Percentiles rank a stretch among this genome's conserved stretches.
phyloP scores from a whole-genome alignment of 2,329 filamentous ascomycete genomes.

The Diaporthe ilicicola region DNA sequence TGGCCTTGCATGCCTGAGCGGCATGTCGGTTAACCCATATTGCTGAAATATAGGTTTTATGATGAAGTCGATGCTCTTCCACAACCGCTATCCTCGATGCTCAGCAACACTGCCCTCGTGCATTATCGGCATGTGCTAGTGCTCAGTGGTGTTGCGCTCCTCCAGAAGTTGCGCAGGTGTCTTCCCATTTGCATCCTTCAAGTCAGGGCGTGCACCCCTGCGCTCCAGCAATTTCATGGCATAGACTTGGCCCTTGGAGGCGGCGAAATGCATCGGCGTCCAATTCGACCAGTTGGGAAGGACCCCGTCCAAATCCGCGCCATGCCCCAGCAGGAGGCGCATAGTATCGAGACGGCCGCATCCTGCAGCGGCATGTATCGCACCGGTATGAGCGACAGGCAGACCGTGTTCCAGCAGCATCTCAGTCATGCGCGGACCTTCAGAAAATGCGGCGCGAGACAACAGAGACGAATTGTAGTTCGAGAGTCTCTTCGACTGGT shows the following conservation, averaged over 20 bases:
- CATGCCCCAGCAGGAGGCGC: constrained; percentile 14
- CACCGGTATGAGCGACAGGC: neutral
- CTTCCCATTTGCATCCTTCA: constrained; percentile 22
- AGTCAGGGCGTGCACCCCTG: constrained; percentile 21
- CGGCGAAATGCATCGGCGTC: constrained; percentile 31
- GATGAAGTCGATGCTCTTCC: too few relatives aligned
- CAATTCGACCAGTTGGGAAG: neutral
- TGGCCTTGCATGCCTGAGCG: too few relatives aligned
- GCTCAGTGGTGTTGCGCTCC: neutral
- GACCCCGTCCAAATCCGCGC: constrained; percentile 8
- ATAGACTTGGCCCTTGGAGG: neutral
- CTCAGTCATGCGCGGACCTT: constrained; percentile 14
- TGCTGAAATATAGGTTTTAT: too few relatives aligned
- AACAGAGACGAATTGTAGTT: constrained; percentile 20
- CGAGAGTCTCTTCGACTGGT: neutral
- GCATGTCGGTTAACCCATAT: too few relatives aligned
- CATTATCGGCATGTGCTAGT: too few relatives aligned
- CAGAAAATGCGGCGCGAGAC: neutral
- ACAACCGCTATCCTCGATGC: too few relatives aligned
- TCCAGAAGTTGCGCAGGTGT: constrained; percentile 26
- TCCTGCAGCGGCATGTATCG: constrained; percentile 2
- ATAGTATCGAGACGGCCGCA: constrained; percentile 10
- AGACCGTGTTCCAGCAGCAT: constrained; percentile 7
- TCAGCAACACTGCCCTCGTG: too few relatives aligned
- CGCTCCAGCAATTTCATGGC: constrained; percentile 24